Base-by-base conservation (phyloP, 192 early-diverging fungal genomes). In the Mortierella hygrophila region DNA sequence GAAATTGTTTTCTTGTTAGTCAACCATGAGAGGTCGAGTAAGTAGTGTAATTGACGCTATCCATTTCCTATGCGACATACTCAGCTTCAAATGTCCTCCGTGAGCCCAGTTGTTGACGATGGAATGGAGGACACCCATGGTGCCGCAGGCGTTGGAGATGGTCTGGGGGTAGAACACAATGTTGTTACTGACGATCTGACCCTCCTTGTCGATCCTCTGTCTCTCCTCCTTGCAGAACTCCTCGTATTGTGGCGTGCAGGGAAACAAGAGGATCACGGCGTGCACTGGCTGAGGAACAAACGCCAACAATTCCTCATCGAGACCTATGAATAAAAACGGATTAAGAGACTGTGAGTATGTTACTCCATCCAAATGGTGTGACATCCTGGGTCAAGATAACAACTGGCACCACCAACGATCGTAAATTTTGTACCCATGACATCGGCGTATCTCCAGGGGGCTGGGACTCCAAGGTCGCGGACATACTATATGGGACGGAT, bases 141-240 rank as follows among this genome's bases (percentile, higher is more conserved):
- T 98, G 20, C 98, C 98, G 82, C 98, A 99, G 6, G 97, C 96
- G 75, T 98, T 99, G 52, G 89, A 76, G 63, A 97, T 98, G 3
- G 97, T 98, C 88, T 98, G 97, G 23, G 91, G 91, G 80, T 95
- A 94, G 80, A 95, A 98, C 63, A 95, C 93, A 16, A 97, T 75
- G 21, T 95, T 86, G 20, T 89, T 88, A 41, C 89, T 89, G 76
- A 92, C 90, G 23, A 72, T 89, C 77, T 92, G 92, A n/a, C 90
- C 92, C 29, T 80, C 73, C 52, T 90, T 87, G 68, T 82, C 69
- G 40, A 93, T 88, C 5, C 80, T 71, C 4, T 87, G 70, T 60
- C 90, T 89, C 71, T 93, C 92, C 69, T 90, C 76, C 47, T 91
- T 82, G 57, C 89, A 74, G 75, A 87, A 91, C 38, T 82, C 83